These are phyloP conservation scores for Neostapfia colusana DNA, from an alignment of 176 grass and related monocot genomes.

Conservation along the genomic window DNA sequence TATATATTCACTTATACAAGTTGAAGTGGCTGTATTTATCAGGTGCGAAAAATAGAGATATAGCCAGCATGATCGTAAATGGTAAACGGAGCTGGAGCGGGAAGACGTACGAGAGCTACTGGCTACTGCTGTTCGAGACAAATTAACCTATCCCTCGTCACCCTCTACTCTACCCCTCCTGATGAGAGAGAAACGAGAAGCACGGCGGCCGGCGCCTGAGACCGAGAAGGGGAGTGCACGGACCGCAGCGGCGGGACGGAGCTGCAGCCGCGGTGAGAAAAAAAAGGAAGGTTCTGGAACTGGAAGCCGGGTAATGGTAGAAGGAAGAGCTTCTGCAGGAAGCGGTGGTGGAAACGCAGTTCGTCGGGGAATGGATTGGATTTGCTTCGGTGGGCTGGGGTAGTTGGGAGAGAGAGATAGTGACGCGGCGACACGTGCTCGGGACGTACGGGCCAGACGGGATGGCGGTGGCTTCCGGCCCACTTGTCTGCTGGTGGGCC, in stretches of 20 bases:
- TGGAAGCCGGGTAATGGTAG: background rate
- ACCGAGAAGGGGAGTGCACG: background rate
- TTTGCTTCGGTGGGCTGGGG: background rate
- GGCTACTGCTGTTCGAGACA: background rate
- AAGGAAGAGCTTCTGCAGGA: conserved; percentile 39
- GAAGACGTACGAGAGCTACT: background rate
- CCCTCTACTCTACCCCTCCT: background rate
- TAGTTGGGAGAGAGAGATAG: background rate
- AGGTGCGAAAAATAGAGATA: background rate
- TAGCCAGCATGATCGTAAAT: background rate
- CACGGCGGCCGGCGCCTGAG: conserved; percentile 18
- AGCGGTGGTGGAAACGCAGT: conserved; percentile 19
- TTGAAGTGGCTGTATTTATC: background rate
- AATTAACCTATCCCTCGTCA: too few relatives aligned
- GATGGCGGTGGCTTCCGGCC: background rate
- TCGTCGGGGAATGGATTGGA: conserved; percentile 22
- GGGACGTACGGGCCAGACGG: background rate
- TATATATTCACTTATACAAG: background rate
- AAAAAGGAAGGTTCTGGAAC: conserved; percentile 50
- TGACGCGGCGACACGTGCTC: conserved; percentile 3
- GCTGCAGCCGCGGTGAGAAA: background rate
- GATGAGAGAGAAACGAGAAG: conserved; percentile 1
- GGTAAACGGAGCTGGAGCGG: background rate
- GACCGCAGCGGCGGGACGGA: background rate
- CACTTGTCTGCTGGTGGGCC: background rate